Conservation (phyloP, 352 stramenopile genomes). For the Phytophthora tentaculata region DNA sequence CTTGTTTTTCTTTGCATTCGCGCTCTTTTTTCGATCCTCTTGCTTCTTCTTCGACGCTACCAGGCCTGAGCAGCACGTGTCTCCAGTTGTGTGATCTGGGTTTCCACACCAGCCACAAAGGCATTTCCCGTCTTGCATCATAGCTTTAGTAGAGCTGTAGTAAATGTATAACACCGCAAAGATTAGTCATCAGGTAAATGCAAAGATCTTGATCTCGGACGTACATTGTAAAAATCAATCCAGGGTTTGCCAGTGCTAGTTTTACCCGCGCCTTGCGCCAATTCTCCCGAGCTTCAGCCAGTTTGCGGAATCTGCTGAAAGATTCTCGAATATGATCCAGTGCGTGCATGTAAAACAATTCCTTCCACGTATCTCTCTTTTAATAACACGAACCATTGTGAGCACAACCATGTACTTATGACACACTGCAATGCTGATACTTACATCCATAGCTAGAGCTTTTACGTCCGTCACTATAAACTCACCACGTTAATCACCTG, state of each 20-base stretch:
- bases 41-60: slow-evolving; percentile 60
- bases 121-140: slow-evolving; percentile 88
- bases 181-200: background rate
- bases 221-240: slow-evolving; percentile 75
- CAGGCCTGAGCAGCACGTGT: slow-evolving; percentile 48
- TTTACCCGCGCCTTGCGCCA: slow-evolving; percentile 83
- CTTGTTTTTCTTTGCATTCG: slow-evolving; percentile 54
- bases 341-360: slow-evolving; percentile 79
- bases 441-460: slow-evolving; percentile 80
- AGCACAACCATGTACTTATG: background rate
- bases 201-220: background rate
- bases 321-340: slow-evolving; percentile 69
- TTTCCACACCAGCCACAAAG: slow-evolving; percentile 84
- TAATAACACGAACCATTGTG: background rate
- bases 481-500: background rate
- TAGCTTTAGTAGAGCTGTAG: slow-evolving; percentile 73
- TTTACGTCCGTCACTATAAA: slow-evolving; percentile 76
- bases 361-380: slow-evolving; percentile 79
- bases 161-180: background rate
- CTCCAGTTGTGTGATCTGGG: slow-evolving; percentile 73
- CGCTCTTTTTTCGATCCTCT: slow-evolving; percentile 50
- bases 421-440: background rate
- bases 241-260: slow-evolving; percentile 71
- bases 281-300: slow-evolving; percentile 72
- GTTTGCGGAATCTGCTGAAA: slow-evolving; percentile 58